These are phyloP conservation scores for Lycium ferocissimum DNA, from an alignment of 257 asterid genomes.

Conservation along the genomic window DNA sequence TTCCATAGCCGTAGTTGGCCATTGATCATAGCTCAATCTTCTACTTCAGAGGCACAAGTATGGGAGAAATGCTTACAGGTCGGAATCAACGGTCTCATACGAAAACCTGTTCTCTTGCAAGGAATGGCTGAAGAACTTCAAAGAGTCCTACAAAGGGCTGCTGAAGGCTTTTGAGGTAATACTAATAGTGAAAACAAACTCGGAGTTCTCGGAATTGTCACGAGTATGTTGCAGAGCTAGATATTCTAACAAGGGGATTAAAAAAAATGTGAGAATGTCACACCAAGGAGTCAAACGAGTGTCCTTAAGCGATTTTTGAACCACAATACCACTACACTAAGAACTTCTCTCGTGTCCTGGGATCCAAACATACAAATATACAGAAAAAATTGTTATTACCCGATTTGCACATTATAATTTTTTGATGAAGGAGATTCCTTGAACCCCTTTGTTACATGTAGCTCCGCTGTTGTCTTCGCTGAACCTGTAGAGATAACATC, in stretches of 20 bases:
- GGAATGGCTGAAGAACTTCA: slow-evolving; percentile 51
- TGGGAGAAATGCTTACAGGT: slow-evolving; percentile 45
- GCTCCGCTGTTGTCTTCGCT: not conserved
- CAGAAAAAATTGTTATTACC: not conserved
- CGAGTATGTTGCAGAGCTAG: not conserved
- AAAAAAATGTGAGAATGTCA: not conserved
- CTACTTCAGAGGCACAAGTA: slow-evolving; percentile 45
- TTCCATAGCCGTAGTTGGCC: slow-evolving; percentile 52
- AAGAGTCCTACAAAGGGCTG: slow-evolving; percentile 44
- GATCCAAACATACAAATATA: not conserved
- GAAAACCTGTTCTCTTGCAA: slow-evolving; percentile 50
- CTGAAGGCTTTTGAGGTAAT: slow-evolving; percentile 26
- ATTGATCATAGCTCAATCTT: slow-evolving; percentile 47
- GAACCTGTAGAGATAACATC: not conserved
- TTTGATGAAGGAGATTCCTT: not conserved
- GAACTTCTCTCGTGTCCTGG: not conserved
- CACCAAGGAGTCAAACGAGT: not conserved
- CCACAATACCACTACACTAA: not conserved
- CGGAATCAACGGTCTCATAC: slow-evolving; percentile 52
- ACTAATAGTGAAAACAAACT: not conserved
- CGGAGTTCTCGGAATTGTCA: not conserved
- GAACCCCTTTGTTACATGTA: not conserved
- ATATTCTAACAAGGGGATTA: not conserved
- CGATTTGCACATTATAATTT: not conserved
- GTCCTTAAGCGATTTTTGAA: not conserved